Percentiles rank a stretch among this genome's conserved stretches.
Evolutionary conservation across 371 early-diverging fungal species (phyloP).

Genomic region (Mortierella sp.): DNA sequence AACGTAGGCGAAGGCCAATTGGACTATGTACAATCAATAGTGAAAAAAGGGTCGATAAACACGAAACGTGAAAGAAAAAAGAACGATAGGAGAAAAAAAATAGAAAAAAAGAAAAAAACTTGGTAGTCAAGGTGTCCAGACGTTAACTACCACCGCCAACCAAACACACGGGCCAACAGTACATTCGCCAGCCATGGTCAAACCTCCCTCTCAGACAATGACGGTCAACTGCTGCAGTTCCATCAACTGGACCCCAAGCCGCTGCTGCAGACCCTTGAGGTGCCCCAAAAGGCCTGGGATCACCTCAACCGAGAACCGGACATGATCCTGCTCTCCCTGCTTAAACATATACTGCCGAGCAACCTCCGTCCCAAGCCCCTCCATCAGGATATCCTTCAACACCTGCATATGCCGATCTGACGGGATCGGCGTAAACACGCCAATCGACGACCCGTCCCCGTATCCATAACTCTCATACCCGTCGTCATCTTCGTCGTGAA

Average conservation of each 20-base stretch:
- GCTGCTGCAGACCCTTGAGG: conserved; percentile 45
- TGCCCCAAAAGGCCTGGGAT: conserved; percentile 56
- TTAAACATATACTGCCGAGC: conserved; percentile 48
- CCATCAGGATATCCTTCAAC: conserved; percentile 54
- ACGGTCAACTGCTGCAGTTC: conserved; percentile 30
- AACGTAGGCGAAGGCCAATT: too few relatives aligned
- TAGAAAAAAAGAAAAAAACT: background rate
- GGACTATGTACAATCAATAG: background rate
- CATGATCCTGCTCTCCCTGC: conserved; percentile 52
- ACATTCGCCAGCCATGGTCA: background rate
- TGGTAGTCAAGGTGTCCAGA: too few relatives aligned
- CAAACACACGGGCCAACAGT: background rate
- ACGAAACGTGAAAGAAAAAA: background rate
- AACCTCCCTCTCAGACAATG: conserved; percentile 12
- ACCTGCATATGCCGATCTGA: conserved; percentile 58
- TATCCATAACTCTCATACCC: conserved; percentile 42
- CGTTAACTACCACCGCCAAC: conserved; percentile 1
- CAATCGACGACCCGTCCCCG: conserved; percentile 31
- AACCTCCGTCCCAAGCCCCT: conserved; percentile 46
- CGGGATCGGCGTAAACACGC: conserved; percentile 51
- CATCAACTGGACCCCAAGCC: conserved; percentile 44
- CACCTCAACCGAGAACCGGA: conserved; percentile 56
- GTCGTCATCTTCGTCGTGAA: conserved; percentile 37
- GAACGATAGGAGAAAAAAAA: background rate
- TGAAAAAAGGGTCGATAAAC: background rate